These are phyloP conservation scores for Cladosporium phlei DNA, from an alignment of 2,329 filamentous ascomycete species.

Conservation along the genomic window DNA sequence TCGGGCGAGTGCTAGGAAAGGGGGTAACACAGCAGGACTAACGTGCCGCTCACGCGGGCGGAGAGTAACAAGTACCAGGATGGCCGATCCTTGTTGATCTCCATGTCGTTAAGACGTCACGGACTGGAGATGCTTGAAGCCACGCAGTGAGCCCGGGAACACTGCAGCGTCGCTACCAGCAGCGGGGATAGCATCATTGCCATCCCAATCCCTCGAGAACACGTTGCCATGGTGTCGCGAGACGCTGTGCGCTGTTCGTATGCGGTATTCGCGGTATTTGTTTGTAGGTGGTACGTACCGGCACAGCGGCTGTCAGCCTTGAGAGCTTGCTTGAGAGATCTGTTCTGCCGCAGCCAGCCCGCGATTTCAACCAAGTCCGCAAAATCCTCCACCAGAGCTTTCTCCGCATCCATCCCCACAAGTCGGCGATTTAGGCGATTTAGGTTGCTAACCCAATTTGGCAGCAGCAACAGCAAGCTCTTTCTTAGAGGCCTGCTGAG, in stretches of 20 bases:
- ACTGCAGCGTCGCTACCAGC: not conserved
- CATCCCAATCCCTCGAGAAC: conserved; percentile 7
- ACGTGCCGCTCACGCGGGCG: conserved; percentile 11
- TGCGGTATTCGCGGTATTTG: not conserved
- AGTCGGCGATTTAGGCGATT: not conserved
- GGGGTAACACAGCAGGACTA: not conserved
- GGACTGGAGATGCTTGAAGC: not conserved
- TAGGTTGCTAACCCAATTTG: too few relatives aligned
- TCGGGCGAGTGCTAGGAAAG: not conserved
- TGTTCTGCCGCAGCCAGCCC: too few relatives aligned
- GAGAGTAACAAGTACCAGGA: not conserved
- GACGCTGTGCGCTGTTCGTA: not conserved
- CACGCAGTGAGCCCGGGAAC: conserved; percentile 4
- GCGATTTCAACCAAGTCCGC: too few relatives aligned
- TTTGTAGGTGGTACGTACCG: too few relatives aligned
- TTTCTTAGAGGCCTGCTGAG: not conserved
- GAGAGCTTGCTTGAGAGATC: too few relatives aligned
- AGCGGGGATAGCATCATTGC: not conserved
- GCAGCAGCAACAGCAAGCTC: conserved; percentile 7
- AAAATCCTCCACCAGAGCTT: not conserved
- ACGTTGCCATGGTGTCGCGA: conserved; percentile 1
- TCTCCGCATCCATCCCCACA: conserved; percentile 5
- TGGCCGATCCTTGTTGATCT: conserved; percentile 12
- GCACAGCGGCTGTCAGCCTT: too few relatives aligned
- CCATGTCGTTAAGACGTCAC: conserved; percentile 9